Conservation (phyloP, 2,329 filamentous ascomycete genomes). For the Trichoderma breve region DNA sequence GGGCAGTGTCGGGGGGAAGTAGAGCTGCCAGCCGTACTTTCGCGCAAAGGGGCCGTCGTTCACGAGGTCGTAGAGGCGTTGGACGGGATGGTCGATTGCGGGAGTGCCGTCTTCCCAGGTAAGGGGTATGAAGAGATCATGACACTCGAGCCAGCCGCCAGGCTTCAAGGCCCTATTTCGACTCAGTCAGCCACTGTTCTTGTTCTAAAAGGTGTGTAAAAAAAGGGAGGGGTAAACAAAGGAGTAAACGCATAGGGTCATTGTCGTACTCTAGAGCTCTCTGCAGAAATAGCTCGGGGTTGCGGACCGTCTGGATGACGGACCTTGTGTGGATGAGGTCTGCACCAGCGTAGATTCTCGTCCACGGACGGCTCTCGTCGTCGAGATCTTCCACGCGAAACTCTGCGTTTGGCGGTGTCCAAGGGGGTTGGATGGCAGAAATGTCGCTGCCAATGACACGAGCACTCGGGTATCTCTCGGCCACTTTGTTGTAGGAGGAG, state of each 20-base stretch:
- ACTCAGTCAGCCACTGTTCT: conserved; percentile 16
- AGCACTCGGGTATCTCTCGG: conserved; percentile 45
- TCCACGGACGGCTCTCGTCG: conserved; percentile 37
- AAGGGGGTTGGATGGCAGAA: conserved; percentile 44
- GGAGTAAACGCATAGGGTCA: not conserved
- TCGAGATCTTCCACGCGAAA: conserved; percentile 45
- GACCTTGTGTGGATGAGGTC: conserved; percentile 56
- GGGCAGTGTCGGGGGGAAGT: conserved; percentile 30
- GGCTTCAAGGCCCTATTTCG: conserved; percentile 34
- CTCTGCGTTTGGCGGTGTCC: conserved; percentile 56
- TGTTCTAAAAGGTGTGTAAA: not conserved
- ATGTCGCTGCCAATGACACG: conserved; percentile 46
- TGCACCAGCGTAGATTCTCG: conserved; percentile 38
- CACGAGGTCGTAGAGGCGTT: conserved; percentile 35
- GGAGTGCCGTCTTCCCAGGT: conserved; percentile 34
- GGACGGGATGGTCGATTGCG: conserved; percentile 32
- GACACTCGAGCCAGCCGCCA: conserved; percentile 42
- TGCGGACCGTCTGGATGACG: conserved; percentile 48
- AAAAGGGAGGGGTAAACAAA: not conserved
- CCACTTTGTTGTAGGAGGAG: conserved; percentile 35
- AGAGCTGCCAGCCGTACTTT: conserved; percentile 37
- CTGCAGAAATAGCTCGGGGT: conserved; percentile 49
- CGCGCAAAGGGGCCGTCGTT: conserved; percentile 33
- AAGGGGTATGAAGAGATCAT: conserved; percentile 36
- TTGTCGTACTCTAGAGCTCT: conserved; percentile 44